phyloP scores from a whole-genome alignment of 352 stramenopile species.

The Saprolegnia diclina region DNA sequence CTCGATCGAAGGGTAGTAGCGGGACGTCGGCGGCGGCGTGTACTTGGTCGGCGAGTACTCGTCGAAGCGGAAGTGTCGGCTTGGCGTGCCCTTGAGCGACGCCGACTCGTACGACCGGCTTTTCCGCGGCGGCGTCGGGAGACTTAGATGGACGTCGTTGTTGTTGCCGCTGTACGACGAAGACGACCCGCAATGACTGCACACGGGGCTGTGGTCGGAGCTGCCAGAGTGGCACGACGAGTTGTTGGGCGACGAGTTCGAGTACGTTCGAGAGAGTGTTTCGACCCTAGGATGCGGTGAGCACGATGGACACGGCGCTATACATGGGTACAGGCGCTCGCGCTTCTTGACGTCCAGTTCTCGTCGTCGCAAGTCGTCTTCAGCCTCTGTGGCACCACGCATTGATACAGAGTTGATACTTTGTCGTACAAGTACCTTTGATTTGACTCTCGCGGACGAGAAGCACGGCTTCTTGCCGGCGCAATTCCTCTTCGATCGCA shows the following conservation, averaged over 20 bases:
- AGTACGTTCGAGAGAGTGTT: slow-evolving; percentile 69
- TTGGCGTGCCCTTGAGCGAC: neutral
- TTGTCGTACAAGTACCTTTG: slow-evolving; percentile 41
- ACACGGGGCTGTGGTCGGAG: slow-evolving; percentile 20
- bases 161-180: slow-evolving; percentile 29
- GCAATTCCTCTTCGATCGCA: slow-evolving; percentile 77
- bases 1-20: neutral
- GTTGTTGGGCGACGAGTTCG: slow-evolving; percentile 60
- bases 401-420: neutral
- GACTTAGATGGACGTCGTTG: slow-evolving; percentile 25
- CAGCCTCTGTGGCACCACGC: slow-evolving; percentile 44
- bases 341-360: slow-evolving; percentile 79
- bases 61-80: slow-evolving; percentile 21
- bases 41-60: slow-evolving; percentile 15
- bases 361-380: slow-evolving; percentile 71
- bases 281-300: slow-evolving; percentile 40
- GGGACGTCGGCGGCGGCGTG: neutral
- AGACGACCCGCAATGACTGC: neutral
- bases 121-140: slow-evolving; percentile 29
- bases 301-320: slow-evolving; percentile 2
- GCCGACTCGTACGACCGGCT: neutral
- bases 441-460: slow-evolving; percentile 80
- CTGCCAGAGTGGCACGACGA: slow-evolving; percentile 31
- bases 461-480: slow-evolving; percentile 77
- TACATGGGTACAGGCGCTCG: slow-evolving; percentile 57